Evolutionary conservation across 2,329 filamentous ascomycete genomes (phyloP).

Genomic region (Aspergillus ustus): DNA sequence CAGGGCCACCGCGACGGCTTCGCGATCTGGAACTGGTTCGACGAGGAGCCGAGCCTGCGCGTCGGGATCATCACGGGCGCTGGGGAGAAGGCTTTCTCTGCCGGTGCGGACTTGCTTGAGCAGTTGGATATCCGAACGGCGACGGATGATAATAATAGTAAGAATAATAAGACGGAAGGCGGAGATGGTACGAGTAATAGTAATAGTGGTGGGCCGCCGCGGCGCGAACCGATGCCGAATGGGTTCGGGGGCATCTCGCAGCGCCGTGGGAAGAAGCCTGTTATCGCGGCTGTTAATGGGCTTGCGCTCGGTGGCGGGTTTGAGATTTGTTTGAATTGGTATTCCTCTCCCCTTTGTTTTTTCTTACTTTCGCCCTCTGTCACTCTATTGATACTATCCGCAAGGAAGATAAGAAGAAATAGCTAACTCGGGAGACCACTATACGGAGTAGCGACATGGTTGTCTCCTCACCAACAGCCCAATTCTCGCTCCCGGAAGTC

Average conservation of each 20-base stretch:
- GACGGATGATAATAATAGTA: background rate
- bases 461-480: constrained; percentile 61
- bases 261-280: constrained; percentile 68
- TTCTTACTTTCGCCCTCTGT: too few species aligned
- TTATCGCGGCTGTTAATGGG: constrained; percentile 79
- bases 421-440: too few species aligned
- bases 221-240: constrained; percentile 25
- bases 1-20: constrained; percentile 46
- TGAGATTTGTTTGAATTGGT: constrained; percentile 91
- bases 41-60: constrained; percentile 45
- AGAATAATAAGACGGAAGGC: constrained; percentile 16
- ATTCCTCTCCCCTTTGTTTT: constrained; percentile 22
- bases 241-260: constrained; percentile 63
- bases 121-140: constrained; percentile 28
- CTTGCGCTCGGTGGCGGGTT: constrained; percentile 76
- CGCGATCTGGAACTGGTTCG: constrained; percentile 47
- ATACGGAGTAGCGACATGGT: constrained; percentile 77
- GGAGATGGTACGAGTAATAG: too few species aligned
- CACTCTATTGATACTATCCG: background rate
- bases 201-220: constrained; percentile 35
- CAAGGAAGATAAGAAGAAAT: background rate
- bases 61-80: constrained; percentile 49
- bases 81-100: constrained; percentile 51
- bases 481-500: constrained; percentile 73
- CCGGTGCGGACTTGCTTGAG: constrained; percentile 52